phyloP scores from a whole-genome alignment of 1,284 basidiomycete species.

The Heterobasidion irregulare region DNA sequence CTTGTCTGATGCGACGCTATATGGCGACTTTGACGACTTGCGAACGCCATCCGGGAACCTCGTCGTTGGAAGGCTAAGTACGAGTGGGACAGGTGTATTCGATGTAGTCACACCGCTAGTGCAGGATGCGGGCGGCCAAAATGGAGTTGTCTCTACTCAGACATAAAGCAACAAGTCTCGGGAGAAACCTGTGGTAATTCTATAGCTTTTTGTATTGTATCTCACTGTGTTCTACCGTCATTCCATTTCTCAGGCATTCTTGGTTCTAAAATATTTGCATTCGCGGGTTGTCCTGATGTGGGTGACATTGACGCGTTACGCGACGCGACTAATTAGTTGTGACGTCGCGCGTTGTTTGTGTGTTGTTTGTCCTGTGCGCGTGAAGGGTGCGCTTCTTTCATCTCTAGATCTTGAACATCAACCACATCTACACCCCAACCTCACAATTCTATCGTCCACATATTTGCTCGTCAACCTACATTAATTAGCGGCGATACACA shows the following conservation, averaged over 20 bases:
- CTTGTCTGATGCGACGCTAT: slow-evolving; percentile 88
- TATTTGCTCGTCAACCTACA: no score
- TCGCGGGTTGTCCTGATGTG: neutral
- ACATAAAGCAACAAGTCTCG: slow-evolving; percentile 1
- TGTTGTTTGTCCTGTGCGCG: slow-evolving; percentile 1
- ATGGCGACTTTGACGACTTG: slow-evolving; percentile 93
- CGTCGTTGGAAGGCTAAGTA: slow-evolving; percentile 80
- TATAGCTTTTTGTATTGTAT: neutral
- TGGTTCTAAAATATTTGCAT: no score
- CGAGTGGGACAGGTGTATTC: slow-evolving; percentile 85
- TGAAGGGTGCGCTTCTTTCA: neutral
- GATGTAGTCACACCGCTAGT: slow-evolving; percentile 62
- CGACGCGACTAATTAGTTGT: slow-evolving; percentile 5
- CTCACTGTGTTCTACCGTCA: neutral
- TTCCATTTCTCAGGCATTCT: neutral
- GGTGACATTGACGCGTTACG: slow-evolving; percentile 4
- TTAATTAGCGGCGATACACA: no score
- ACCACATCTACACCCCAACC: neutral
- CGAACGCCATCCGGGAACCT: slow-evolving; percentile 87
- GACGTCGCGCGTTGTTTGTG: slow-evolving; percentile 2
- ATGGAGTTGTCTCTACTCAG: neutral
- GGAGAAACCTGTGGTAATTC: neutral
- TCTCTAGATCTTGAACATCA: slow-evolving; percentile 5
- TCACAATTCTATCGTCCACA: no score
- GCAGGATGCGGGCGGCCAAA: slow-evolving; percentile 3